A percentile compares a stretch with the other conserved stretches of the same genome.
Evolutionary conservation across 805 yeast species (phyloP).

Genomic region (Pichia pseudocactophila): DNA sequence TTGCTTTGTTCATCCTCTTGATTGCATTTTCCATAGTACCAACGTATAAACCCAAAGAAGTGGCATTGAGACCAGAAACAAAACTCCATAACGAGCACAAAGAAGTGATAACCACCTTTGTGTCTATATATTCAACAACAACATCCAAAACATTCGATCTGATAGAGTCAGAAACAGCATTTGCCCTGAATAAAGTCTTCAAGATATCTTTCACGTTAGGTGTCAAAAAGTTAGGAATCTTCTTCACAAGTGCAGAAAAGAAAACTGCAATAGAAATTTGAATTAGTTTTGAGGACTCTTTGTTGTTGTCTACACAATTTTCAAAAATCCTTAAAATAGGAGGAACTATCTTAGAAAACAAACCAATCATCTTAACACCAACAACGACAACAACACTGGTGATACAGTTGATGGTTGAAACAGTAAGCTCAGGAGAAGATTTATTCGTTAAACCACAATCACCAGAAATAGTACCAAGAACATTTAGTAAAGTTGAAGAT

Average conservation of each 20-base stretch:
- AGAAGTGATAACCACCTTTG: constrained; percentile 50
- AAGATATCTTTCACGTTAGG: constrained; percentile 60
- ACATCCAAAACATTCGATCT: constrained; percentile 55
- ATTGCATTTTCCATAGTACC: constrained; percentile 57
- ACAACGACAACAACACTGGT: constrained; percentile 60
- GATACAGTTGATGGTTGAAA: constrained; percentile 67
- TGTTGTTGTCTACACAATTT: constrained; percentile 24
- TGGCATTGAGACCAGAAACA: constrained; percentile 29
- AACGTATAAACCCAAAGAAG: constrained; percentile 61
- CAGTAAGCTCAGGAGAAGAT: constrained; percentile 46
- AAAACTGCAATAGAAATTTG: constrained; percentile 68
- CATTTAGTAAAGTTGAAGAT: constrained; percentile 36
- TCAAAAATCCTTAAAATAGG: constrained; percentile 58
- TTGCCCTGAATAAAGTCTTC: constrained; percentile 46
- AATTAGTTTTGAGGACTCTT: constrained; percentile 32
- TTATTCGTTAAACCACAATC: constrained; percentile 44
- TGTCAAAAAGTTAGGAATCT: constrained; percentile 77
- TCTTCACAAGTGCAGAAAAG: constrained; percentile 64
- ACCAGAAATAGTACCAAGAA: constrained; percentile 42
- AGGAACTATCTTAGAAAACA: constrained; percentile 76
- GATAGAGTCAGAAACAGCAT: constrained; percentile 47
- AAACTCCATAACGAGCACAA: constrained; percentile 56
- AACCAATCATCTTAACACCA: constrained; percentile 82
- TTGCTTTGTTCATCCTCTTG: constrained; percentile 61
- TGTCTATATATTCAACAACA: constrained; percentile 59